A percentile compares a stretch with the other conserved stretches of the same genome.
phyloP scores from a whole-genome alignment of 2,329 filamentous ascomycete species.

The Alternaria atra region DNA sequence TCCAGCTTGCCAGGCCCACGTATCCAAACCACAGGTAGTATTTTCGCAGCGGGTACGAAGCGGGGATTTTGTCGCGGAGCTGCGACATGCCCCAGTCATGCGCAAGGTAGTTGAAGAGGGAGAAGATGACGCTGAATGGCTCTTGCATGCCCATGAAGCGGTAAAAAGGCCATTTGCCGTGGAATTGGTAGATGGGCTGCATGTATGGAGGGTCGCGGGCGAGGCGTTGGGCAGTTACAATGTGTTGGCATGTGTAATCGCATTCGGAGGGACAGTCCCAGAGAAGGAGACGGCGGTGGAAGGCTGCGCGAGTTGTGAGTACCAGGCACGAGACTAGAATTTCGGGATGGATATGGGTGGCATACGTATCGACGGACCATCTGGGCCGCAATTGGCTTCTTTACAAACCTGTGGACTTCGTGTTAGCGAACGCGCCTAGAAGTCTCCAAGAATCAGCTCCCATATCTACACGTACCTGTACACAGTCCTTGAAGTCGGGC shows the following conservation, averaged over 20 bases:
- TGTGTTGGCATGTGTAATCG: slow-evolving; percentile 97
- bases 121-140: slow-evolving; percentile 92
- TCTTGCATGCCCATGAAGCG: slow-evolving; percentile 94
- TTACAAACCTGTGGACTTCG: slow-evolving; percentile 72
- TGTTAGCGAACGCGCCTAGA: slow-evolving; percentile 20
- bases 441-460: neutral
- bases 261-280: slow-evolving; percentile 95
- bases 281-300: slow-evolving; percentile 84
- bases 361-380: slow-evolving; percentile 74
- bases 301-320: slow-evolving; percentile 62
- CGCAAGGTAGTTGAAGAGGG: slow-evolving; percentile 86
- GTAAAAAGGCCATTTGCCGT: slow-evolving; percentile 98
- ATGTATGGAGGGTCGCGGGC: slow-evolving; percentile 70
- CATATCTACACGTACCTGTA: slow-evolving; percentile 68
- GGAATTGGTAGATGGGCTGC: slow-evolving; percentile 83
- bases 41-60: slow-evolving; percentile 75
- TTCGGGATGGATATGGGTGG: slow-evolving; percentile 1
- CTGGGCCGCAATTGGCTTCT: slow-evolving; percentile 77
- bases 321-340: neutral
- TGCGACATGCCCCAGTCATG: slow-evolving; percentile 80
- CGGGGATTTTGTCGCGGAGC: slow-evolving; percentile 74
- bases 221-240: slow-evolving; percentile 78
- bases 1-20: slow-evolving; percentile 84
- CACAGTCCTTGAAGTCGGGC: slow-evolving; percentile 86
- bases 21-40: slow-evolving; percentile 85